Percentiles rank a stretch among this genome's conserved stretches.
These are phyloP conservation scores for Pyrus communis DNA, from an alignment of 306 rosid genomes.

Conservation along the genomic window DNA sequence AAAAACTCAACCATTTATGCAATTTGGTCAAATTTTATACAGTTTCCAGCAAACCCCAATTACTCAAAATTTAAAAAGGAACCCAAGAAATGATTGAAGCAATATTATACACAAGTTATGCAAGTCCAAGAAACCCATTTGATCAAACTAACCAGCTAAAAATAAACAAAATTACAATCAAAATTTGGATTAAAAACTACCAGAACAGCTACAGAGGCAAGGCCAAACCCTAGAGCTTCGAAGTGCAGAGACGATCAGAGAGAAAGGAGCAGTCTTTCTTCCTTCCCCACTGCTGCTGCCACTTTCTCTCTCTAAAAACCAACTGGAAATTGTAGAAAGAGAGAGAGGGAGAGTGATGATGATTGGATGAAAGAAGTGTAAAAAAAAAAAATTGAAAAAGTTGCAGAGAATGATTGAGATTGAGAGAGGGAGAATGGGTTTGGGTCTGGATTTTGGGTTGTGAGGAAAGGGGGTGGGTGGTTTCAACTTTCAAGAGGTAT, in stretches of 20 bases:
- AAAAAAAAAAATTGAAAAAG: constrained; percentile 17
- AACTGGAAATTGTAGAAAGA: constrained; percentile 29
- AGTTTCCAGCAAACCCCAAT: background rate
- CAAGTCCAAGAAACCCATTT: background rate
- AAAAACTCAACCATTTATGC: background rate
- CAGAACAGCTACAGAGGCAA: background rate
- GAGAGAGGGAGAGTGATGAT: constrained; percentile 21
- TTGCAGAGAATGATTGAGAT: constrained; percentile 70
- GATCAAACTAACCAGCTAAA: background rate
- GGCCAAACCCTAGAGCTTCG: constrained; percentile 4
- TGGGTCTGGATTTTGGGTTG: background rate
- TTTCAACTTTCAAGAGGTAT: constrained; percentile 36
- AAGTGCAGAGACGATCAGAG: constrained; percentile 6
- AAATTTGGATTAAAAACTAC: background rate
- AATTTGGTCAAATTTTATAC: background rate
- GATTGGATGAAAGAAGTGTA: constrained; percentile 38
- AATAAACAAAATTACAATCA: background rate
- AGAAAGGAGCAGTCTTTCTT: background rate
- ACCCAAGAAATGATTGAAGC: background rate
- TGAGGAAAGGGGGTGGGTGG: constrained; percentile 9
- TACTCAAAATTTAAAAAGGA: background rate
- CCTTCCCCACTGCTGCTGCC: background rate
- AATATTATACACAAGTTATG: background rate
- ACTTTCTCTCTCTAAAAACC: constrained; percentile 17
- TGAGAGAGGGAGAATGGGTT: constrained; percentile 33